Conservation (phyloP, 306 rosid genomes). For the Cotoneaster glaucophyllus region DNA sequence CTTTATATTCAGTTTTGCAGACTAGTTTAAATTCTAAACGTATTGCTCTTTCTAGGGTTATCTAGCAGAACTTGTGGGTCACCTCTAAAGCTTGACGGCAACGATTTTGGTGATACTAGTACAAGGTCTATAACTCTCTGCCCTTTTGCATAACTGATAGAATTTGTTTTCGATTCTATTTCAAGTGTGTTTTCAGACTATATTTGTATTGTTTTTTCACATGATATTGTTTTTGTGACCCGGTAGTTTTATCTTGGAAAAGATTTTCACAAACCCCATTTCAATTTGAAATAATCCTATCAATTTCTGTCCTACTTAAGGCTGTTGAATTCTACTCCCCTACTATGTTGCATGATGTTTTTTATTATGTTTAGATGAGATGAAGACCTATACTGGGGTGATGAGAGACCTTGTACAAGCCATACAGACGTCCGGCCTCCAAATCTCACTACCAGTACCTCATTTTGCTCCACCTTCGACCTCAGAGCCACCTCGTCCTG, state of each 20-base stretch:
- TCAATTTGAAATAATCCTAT: not conserved
- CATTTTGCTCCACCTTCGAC: no score
- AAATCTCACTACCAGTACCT: no score
- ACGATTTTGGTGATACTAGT: conserved; percentile 40
- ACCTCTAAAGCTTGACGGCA: conserved; percentile 44
- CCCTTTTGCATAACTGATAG: conserved; percentile 15
- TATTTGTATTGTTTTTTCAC: not conserved
- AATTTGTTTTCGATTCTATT: not conserved
- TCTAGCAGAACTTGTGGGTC: conserved; percentile 46
- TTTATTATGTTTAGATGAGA: not conserved
- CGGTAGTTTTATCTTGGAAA: not conserved
- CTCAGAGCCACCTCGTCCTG: no score
- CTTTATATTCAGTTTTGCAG: not conserved
- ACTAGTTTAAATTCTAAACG: not conserved
- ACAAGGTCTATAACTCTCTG: conserved; percentile 40
- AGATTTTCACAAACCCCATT: not conserved
- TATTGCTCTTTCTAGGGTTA: conserved; percentile 47
- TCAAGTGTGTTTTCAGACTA: not conserved
- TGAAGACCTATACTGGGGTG: no score
- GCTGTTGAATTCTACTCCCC: not conserved
- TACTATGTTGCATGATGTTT: not conserved
- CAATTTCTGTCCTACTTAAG: not conserved
- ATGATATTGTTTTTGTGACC: not conserved
- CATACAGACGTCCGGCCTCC: no score
- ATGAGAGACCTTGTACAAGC: no score